Percentiles rank a stretch among this genome's conserved stretches.
phyloP scores from a whole-genome alignment of 257 asterid species.

The Solanum tarapatanum region DNA sequence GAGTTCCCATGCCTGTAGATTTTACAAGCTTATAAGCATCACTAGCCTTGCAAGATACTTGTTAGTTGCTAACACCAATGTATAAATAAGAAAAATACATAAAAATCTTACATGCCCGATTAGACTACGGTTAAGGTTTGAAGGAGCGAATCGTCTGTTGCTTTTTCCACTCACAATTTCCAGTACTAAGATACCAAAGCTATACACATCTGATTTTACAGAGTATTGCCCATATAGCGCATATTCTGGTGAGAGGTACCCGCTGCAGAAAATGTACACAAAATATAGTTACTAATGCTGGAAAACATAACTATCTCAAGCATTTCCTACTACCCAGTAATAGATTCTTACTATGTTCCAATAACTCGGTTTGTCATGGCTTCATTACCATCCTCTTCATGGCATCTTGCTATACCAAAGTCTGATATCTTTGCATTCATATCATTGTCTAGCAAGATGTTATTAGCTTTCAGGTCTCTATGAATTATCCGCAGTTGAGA shows the following conservation, averaged over 20 bases:
- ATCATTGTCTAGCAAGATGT: conserved; percentile 29
- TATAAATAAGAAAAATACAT: not conserved
- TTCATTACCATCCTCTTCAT: conserved; percentile 24
- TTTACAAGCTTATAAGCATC: not conserved
- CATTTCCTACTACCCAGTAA: not conserved
- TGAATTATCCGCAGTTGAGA: conserved; percentile 29
- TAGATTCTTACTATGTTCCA: conserved; percentile 38
- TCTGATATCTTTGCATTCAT: conserved; percentile 49
- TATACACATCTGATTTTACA: conserved; percentile 25
- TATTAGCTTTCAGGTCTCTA: conserved; percentile 44
- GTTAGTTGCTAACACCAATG: not conserved
- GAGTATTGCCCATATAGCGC: conserved; percentile 12
- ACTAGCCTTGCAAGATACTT: not conserved
- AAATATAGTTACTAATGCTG: not conserved
- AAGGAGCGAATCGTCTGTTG: conserved; percentile 10
- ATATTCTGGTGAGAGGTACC: conserved; percentile 23
- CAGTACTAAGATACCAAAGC: conserved; percentile 16
- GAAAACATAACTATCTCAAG: not conserved
- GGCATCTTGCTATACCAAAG: conserved; percentile 33
- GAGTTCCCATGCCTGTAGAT: conserved; percentile 25
- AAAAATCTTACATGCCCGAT: conserved; percentile 17
- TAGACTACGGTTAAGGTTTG: conserved; percentile 9
- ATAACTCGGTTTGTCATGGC: conserved; percentile 32
- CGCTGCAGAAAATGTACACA: not conserved
- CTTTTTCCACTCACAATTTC: conserved; percentile 21